Evolutionary conservation across 2,329 filamentous ascomycete species (phyloP).

Genomic region (Ophiostoma piceae): DNA sequence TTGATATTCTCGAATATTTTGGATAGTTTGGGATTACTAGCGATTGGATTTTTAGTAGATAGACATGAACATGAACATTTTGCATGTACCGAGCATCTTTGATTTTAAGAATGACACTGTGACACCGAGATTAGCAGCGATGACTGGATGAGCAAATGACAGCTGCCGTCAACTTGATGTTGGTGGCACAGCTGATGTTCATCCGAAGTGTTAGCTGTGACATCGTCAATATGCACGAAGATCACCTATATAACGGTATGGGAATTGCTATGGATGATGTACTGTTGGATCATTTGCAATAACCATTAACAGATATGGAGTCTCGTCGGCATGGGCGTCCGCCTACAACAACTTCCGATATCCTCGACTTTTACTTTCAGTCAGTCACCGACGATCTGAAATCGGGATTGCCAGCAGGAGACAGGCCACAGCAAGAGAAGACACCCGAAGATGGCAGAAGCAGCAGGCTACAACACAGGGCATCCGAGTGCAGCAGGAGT

Average conservation of each 20-base stretch:
- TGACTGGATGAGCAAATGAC: not conserved
- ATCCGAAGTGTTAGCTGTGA: not conserved
- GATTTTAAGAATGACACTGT: not conserved
- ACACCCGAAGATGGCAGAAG: not conserved
- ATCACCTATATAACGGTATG: not conserved
- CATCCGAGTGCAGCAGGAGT: not conserved
- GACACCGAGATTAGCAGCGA: not conserved
- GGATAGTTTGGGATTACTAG: not conserved
- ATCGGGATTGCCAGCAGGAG: not conserved
- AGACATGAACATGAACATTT: conserved; percentile 14
- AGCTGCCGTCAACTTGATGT: not conserved
- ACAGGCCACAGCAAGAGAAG: not conserved
- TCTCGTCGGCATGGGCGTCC: not conserved
- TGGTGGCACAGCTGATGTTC: not conserved
- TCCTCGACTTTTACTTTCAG: not conserved
- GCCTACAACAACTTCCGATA: not conserved
- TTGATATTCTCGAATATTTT: not conserved
- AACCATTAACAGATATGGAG: not conserved
- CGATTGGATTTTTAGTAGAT: conserved; percentile 16
- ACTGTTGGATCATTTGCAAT: not conserved
- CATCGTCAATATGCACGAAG: not conserved
- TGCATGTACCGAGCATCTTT: not conserved
- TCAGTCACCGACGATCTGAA: not conserved
- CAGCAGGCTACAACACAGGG: no score
- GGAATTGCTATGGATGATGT: no score